These are phyloP conservation scores for Venturia nashicola DNA, from an alignment of 2,329 filamentous ascomycete genomes.

Conservation along the genomic window DNA sequence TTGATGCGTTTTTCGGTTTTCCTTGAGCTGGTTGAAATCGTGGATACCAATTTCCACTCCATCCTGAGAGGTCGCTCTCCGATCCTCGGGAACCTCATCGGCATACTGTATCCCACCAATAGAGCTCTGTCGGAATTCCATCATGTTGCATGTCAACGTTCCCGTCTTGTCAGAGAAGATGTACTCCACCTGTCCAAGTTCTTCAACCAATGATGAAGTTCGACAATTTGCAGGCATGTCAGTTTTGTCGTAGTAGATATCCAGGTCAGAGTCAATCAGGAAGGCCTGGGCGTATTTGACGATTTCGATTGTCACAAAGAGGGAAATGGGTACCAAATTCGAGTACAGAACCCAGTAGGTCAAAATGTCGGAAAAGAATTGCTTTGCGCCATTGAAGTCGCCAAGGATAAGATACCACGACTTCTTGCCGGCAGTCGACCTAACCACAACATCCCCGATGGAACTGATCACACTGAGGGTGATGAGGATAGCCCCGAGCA, in stretches of 20 bases:
- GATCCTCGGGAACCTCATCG: constrained; percentile 83
- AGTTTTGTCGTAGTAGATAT: constrained; percentile 93
- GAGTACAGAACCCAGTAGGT: constrained; percentile 99
- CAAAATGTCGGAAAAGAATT: constrained; percentile 88
- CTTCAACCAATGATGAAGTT: constrained; percentile 92
- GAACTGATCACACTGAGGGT: constrained; percentile 80
- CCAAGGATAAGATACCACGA: constrained; percentile 64
- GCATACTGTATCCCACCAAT: constrained; percentile 92
- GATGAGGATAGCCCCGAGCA: constrained; percentile 75
- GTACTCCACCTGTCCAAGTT: constrained; percentile 94
- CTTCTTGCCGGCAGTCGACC: constrained; percentile 48
- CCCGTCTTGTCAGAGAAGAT: constrained; percentile 98
- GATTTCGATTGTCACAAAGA: constrained; percentile 94
- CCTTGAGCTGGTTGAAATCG: constrained; percentile 63
- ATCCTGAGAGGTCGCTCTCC: constrained; percentile 66
- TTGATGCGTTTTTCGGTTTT: constrained; percentile 54
- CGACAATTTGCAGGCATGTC: constrained; percentile 93
- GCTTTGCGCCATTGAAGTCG: constrained; percentile 53
- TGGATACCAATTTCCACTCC: constrained; percentile 68
- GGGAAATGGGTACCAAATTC: constrained; percentile 88
- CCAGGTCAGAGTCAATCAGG: constrained; percentile 91
- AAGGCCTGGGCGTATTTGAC: constrained; percentile 99
- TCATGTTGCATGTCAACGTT: constrained; percentile 93
- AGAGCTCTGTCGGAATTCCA: constrained; percentile 94
- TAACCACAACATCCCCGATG: constrained; percentile 75